These are phyloP conservation scores for Sophora flavescens DNA, from an alignment of 306 rosid genomes.

Conservation along the genomic window DNA sequence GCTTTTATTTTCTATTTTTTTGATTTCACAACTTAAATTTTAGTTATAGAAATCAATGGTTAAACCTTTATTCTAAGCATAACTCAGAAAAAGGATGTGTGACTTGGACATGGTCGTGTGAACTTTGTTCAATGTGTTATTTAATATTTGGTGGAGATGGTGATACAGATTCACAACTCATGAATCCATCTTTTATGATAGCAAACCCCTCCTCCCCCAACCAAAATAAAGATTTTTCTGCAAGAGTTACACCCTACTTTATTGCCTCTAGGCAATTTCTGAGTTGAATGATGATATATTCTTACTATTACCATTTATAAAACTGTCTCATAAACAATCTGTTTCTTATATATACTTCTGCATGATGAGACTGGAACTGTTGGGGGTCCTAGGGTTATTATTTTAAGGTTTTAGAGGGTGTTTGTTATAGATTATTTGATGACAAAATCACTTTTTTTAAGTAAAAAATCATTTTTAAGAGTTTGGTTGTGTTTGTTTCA, in stretches of 20 bases:
- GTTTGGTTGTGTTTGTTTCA: too few relatives aligned
- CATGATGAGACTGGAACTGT: background rate
- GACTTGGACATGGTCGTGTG: background rate
- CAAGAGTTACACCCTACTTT: background rate
- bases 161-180: conserved; percentile 12
- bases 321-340: background rate
- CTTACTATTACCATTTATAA: background rate
- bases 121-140: background rate
- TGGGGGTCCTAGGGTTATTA: background rate
- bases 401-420: conserved; percentile 24
- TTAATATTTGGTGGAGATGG: background rate
- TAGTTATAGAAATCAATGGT: background rate
- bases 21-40: background rate
- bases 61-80: background rate
- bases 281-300: background rate
- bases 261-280: background rate
- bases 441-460: too few relatives aligned
- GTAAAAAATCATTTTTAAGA: too few relatives aligned
- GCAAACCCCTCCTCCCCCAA: background rate
- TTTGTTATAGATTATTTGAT: too few relatives aligned
- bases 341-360: background rate
- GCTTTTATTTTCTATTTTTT: background rate
- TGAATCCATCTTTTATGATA: background rate
- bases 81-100: background rate
- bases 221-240: background rate